Evolutionary conservation across 208 protist species (phyloP).

Genomic region (Leishmania major): DNA sequence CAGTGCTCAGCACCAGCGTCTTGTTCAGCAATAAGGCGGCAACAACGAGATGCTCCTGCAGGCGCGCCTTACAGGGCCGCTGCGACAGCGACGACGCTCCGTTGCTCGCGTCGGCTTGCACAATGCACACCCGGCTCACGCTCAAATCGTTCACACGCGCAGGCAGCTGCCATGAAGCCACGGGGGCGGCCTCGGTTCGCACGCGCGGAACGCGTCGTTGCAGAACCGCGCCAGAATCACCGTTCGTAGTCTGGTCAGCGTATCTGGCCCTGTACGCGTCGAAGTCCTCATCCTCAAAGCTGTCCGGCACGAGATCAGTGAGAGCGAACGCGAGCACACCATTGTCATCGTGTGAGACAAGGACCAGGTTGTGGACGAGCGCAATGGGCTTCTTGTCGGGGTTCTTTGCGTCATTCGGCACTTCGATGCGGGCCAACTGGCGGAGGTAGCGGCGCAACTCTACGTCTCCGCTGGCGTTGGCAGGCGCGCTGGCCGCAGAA

Average conservation of each 20-base stretch:
- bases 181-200: slow-evolving; percentile 27
- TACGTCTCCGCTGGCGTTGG: neutral
- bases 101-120: slow-evolving; percentile 23
- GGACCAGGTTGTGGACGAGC: slow-evolving; percentile 51
- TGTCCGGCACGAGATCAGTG: slow-evolving; percentile 41
- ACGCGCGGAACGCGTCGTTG: slow-evolving; percentile 23
- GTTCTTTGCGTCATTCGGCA: slow-evolving; percentile 68
- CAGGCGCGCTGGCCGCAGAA: neutral
- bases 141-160: slow-evolving; percentile 80
- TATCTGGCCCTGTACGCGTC: slow-evolving; percentile 8
- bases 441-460: slow-evolving; percentile 34
- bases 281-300: slow-evolving; percentile 13
- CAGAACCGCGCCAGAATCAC: neutral
- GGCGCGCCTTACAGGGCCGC: slow-evolving; percentile 32
- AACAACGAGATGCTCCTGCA: slow-evolving; percentile 61
- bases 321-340: slow-evolving; percentile 63
- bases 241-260: neutral
- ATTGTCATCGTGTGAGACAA: slow-evolving; percentile 77
- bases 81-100: neutral
- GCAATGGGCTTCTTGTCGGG: slow-evolving; percentile 89
- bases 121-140: slow-evolving; percentile 57
- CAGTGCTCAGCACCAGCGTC: slow-evolving; percentile 58
- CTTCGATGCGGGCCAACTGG: slow-evolving; percentile 46
- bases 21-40: slow-evolving; percentile 77
- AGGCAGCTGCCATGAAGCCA: slow-evolving; percentile 64